Conservation (phyloP, 148 eudicot genomes). For the Selenicereus undatus region DNA sequence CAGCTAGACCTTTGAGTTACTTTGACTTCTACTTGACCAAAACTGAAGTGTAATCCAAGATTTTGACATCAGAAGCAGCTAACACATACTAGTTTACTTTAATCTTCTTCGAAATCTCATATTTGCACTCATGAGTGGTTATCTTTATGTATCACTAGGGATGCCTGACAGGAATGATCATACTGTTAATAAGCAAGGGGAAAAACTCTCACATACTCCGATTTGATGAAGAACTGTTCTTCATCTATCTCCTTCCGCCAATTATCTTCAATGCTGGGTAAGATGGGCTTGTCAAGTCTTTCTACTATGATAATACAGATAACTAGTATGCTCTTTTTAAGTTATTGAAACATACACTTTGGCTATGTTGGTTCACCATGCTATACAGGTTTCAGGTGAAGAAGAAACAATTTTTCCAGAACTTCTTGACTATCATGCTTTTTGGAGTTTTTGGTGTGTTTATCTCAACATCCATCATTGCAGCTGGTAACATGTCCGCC, state of each 20-base stretch:
- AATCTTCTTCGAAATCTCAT: not conserved
- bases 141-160: slow-evolving; percentile 41
- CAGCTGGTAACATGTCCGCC: slow-evolving; percentile 49
- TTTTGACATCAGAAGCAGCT: no score
- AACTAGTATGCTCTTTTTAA: not conserved
- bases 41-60: no score
- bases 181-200: slow-evolving; percentile 71
- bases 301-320: not conserved
- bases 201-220: slow-evolving; percentile 75
- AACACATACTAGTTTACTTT: not conserved
- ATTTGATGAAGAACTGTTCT: slow-evolving; percentile 81
- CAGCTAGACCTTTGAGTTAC: no score
- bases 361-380: slow-evolving; percentile 1
- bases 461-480: slow-evolving; percentile 61
- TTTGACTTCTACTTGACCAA: no score
- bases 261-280: slow-evolving; percentile 98
- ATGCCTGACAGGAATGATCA: slow-evolving; percentile 53
- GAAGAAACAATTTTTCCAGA: slow-evolving; percentile 97
- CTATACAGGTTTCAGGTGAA: slow-evolving; percentile 81
- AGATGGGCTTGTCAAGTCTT: slow-evolving; percentile 6
- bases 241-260: slow-evolving; percentile 94
- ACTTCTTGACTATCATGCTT: slow-evolving; percentile 84
- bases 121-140: not conserved
- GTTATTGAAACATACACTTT: not conserved
- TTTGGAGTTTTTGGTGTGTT: slow-evolving; percentile 87